Percentiles rank a stretch among this genome's conserved stretches.
These are phyloP conservation scores for Umbilicus rupestris DNA, from an alignment of 164 flowering plant species.

Conservation along the genomic window DNA sequence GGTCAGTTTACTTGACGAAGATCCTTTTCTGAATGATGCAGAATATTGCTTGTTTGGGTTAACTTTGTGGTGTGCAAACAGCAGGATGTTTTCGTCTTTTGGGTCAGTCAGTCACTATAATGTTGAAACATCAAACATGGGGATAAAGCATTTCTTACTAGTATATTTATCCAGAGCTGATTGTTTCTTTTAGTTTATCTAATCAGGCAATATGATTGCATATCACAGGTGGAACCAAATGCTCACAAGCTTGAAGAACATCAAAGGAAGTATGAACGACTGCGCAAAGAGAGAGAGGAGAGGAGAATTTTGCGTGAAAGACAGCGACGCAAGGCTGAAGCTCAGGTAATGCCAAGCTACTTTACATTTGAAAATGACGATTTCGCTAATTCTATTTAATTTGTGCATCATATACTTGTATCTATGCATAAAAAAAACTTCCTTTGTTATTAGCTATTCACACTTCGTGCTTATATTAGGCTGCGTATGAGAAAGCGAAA, in stretches of 20 bases:
- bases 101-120: background rate
- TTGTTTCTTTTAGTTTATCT: background rate
- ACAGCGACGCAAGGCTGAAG: constrained; percentile 76
- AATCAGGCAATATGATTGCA: background rate
- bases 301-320: constrained; percentile 62
- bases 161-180: background rate
- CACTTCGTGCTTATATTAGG: constrained; percentile 30
- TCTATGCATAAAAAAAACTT: background rate
- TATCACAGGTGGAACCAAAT: constrained; percentile 81
- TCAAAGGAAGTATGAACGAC: constrained; percentile 75
- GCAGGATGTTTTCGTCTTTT: background rate
- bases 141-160: background rate
- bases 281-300: constrained; percentile 66
- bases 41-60: background rate
- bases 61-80: background rate
- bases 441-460: background rate
- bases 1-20: constrained; percentile 24
- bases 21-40: background rate
- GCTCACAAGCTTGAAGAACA: constrained; percentile 90
- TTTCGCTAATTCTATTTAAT: background rate
- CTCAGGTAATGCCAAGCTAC: constrained; percentile 38
- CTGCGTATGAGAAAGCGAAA: constrained; percentile 93
- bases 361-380: background rate
- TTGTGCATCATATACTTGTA: background rate
- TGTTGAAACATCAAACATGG: background rate